Evolutionary conservation across 2,329 filamentous ascomycete genomes (phyloP), one percentile per base, ranked within the genome.

Genomic region (Penicillium hordei): DNA sequence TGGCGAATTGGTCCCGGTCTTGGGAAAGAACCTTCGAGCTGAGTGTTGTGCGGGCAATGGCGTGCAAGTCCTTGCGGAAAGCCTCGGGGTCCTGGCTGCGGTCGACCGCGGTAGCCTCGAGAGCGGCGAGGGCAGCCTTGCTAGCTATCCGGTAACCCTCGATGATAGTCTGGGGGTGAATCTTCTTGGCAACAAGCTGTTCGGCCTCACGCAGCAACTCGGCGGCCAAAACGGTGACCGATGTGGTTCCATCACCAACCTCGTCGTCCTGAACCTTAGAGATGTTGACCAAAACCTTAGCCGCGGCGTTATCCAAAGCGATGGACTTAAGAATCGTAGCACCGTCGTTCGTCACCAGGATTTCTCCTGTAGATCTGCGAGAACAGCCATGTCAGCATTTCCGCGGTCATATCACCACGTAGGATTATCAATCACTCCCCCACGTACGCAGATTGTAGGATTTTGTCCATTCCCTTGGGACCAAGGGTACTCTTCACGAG

Each of bases 181-280:
- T 97, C 81, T 97, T 97, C 82, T 93, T 92, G 81, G 95, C 90
- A 67, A 99, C 91, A 49, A 99, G 85, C 81, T 96, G 93, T 82
- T 99, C 94, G 48, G 94, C 94, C 79, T 99, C 94, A 63, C 94
- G 89, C 64, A 99, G 83, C 59, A 99, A 85, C 81, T 99, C 94
- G 59, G 94, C 94, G 39, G 94, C 93, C 62, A 99, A 82, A 17
- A 99, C 94, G 43, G 94, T 89, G 56, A 99, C 94, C n/a, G 93
- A 97, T 23, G 94, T 99, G 45, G 94, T 99, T 58, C 94, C 94
- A 75, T 99, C 94, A 72, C 94, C 94, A 25, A 99, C 93, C 77
- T 99, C 94, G 74, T 99, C 94, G 72, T 99, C 94, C 76, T 99
- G 94, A 6, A 99, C 94, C 80, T 99, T 99, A 63, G 93, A 97